phyloP scores from a whole-genome alignment of 2,329 filamentous ascomycete species.

The Nannizzia gypsea region DNA sequence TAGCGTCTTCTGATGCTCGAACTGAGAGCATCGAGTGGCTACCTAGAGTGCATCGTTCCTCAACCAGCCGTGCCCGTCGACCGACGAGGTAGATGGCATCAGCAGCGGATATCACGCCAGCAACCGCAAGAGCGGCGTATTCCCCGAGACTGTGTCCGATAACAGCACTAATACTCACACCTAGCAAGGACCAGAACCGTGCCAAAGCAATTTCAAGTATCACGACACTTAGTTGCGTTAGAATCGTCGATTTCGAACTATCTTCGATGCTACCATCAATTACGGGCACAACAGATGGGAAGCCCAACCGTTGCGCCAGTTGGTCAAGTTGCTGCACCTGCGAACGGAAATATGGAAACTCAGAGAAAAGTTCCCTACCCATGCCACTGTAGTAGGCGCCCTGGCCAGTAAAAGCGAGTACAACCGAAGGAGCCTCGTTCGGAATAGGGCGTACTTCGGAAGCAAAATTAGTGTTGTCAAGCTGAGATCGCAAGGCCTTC shows the following conservation, averaged over 20 bases:
- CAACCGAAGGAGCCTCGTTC: neutral
- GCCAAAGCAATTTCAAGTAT: slow-evolving; percentile 39
- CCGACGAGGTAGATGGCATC: slow-evolving; percentile 24
- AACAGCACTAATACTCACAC: slow-evolving; percentile 8
- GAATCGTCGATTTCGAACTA: slow-evolving; percentile 11
- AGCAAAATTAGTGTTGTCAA: neutral
- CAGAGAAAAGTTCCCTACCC: slow-evolving; percentile 1
- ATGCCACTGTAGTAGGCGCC: slow-evolving; percentile 13
- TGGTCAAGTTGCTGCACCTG: neutral
- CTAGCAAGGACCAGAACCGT: slow-evolving; percentile 20
- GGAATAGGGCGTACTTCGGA: neutral
- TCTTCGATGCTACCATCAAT: neutral
- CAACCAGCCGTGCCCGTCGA: slow-evolving; percentile 23
- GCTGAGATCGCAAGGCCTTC: neutral
- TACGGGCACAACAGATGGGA: neutral
- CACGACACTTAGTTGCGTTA: slow-evolving; percentile 26
- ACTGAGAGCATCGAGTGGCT: slow-evolving; percentile 58
- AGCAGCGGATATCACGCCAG: slow-evolving; percentile 20
- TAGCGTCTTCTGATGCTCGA: neutral
- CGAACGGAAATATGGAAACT: neutral
- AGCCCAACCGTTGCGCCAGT: neutral
- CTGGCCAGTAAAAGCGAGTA: slow-evolving; percentile 15
- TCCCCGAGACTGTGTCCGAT: slow-evolving; percentile 15
- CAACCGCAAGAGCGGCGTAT: slow-evolving; percentile 20
- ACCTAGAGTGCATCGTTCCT: slow-evolving; percentile 38